These are phyloP conservation scores for Tulasnella sp. DNA, from an alignment of 768 basidiomycete species.

Conservation along the genomic window DNA sequence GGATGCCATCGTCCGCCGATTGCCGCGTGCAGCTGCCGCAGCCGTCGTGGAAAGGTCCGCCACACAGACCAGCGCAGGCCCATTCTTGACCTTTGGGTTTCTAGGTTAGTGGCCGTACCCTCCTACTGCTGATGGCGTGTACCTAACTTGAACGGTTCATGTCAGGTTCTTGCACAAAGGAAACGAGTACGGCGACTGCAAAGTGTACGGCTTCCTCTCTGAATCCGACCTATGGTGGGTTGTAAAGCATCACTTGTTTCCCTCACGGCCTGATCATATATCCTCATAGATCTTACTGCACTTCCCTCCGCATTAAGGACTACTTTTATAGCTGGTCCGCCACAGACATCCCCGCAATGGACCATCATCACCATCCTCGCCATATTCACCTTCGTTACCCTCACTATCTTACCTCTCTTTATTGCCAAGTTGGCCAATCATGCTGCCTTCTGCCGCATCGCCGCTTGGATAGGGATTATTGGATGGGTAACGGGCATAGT, in stretches of 20 bases:
- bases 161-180: slow-evolving; percentile 6
- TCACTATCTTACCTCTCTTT: not conserved
- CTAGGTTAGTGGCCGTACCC: slow-evolving; percentile 4
- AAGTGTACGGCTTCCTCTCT: slow-evolving; percentile 1
- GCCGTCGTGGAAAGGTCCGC: not conserved
- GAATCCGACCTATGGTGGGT: slow-evolving; percentile 2
- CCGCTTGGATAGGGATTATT: slow-evolving; percentile 15
- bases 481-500: slow-evolving; percentile 16
- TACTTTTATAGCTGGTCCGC: not conserved
- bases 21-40: slow-evolving; percentile 5
- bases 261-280: not conserved
- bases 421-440: slow-evolving; percentile 4
- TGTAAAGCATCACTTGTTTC: not conserved
- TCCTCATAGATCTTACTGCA: not conserved
- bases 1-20: not conserved
- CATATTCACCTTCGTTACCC: slow-evolving; percentile 2
- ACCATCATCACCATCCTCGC: slow-evolving; percentile 14
- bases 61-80: slow-evolving; percentile 4
- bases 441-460: not conserved
- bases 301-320: not conserved
- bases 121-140: not conserved
- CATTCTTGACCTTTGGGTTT: slow-evolving; percentile 9
- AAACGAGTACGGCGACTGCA: not conserved
- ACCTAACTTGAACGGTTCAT: not conserved
- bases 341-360: slow-evolving; percentile 11